Percentiles rank a stretch among this genome's conserved stretches.
These are phyloP conservation scores for Claviceps sp. DNA, from an alignment of 2,329 filamentous ascomycete species.

Conservation along the genomic window DNA sequence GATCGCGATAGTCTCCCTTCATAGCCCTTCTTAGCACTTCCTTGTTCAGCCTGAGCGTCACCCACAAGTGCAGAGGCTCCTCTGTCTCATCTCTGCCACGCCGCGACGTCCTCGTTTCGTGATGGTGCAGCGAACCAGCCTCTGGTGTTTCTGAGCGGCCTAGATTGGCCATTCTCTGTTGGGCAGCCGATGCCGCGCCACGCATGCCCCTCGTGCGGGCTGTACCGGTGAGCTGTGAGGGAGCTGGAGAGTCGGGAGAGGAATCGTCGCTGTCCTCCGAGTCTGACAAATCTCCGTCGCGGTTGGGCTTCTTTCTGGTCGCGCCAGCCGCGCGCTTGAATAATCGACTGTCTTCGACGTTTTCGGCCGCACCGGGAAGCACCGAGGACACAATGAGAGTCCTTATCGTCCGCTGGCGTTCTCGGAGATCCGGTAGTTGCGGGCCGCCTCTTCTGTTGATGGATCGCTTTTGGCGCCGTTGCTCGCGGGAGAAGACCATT, in stretches of 20 bases:
- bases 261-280: constrained; percentile 89
- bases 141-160: constrained; percentile 86
- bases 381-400: constrained; percentile 88
- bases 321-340: constrained; percentile 63
- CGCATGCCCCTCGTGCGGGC: constrained; percentile 79
- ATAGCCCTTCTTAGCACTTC: constrained; percentile 58
- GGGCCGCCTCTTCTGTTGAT: constrained; percentile 89
- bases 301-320: constrained; percentile 38
- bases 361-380: constrained; percentile 70
- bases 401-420: constrained; percentile 82
- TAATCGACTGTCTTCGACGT: constrained; percentile 71
- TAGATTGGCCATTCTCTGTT: constrained; percentile 72
- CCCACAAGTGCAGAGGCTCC: constrained; percentile 53
- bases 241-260: constrained; percentile 69
- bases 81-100: constrained; percentile 66
- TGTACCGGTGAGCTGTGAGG: constrained; percentile 61
- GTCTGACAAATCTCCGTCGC: constrained; percentile 64
- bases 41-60: constrained; percentile 62
- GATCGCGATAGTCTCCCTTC: constrained; percentile 36
- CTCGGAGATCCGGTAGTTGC: constrained; percentile 87
- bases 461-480: constrained; percentile 86
- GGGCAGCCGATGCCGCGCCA: constrained; percentile 73
- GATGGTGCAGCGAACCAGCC: constrained; percentile 44
- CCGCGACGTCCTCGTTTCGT: constrained; percentile 58
- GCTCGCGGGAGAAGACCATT: constrained; percentile 83